These are phyloP conservation scores for Globisporangium parvum DNA, from an alignment of 352 stramenopile genomes.

Conservation along the genomic window DNA sequence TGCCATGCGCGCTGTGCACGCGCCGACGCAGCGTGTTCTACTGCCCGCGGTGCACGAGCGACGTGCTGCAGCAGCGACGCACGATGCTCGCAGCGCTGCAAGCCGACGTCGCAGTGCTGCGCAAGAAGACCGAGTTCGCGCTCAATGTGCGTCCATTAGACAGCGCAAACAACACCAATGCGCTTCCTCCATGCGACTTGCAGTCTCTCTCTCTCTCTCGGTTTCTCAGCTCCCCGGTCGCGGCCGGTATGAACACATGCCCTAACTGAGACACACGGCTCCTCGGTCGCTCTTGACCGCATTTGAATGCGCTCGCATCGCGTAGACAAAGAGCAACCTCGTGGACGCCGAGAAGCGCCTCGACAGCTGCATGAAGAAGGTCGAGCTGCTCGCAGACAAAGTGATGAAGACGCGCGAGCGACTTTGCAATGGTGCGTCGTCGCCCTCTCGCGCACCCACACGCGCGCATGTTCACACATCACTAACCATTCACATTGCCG, in stretches of 20 bases:
- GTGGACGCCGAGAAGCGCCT: conserved; percentile 47
- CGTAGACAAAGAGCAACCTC: conserved; percentile 40
- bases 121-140: conserved; percentile 69
- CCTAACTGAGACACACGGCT: too few relatives aligned
- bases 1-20: conserved; percentile 57
- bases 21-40: conserved; percentile 40
- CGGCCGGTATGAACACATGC: too few relatives aligned
- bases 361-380: conserved; percentile 42
- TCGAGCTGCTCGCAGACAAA: conserved; percentile 48
- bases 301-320: background rate
- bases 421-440: conserved; percentile 44
- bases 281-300: too few relatives aligned
- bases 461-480: background rate
- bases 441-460: background rate
- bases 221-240: too few relatives aligned
- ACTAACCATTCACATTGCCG: background rate
- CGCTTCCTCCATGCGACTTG: too few relatives aligned
- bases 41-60: conserved; percentile 58
- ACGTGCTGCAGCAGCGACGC: conserved; percentile 66
- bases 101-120: conserved; percentile 71
- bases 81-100: conserved; percentile 71
- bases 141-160: conserved; percentile 32
- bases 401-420: conserved; percentile 68
- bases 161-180: too few relatives aligned
- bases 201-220: too few relatives aligned